These are phyloP conservation scores for Yamadazyma olivae DNA, from an alignment of 805 yeast genomes.

Conservation along the genomic window DNA sequence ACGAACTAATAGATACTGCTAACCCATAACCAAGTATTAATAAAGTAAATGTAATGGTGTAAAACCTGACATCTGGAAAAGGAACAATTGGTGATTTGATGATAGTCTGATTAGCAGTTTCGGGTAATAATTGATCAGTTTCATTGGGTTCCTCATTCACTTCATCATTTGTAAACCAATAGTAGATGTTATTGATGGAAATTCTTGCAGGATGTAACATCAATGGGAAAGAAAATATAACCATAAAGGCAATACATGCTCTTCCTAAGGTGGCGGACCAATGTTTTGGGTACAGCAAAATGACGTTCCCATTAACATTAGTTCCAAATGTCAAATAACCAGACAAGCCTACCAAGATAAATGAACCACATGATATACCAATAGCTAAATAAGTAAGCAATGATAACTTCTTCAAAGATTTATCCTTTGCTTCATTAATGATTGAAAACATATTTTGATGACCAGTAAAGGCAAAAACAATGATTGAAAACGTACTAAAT, in stretches of 20 bases:
- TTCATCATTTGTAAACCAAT: conserved; percentile 49
- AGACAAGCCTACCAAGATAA: conserved; percentile 68
- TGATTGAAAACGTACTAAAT: conserved; percentile 74
- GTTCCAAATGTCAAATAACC: conserved; percentile 87
- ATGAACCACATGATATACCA: conserved; percentile 56
- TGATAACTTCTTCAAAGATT: conserved; percentile 38
- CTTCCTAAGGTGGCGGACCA: conserved; percentile 54
- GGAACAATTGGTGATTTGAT: conserved; percentile 51
- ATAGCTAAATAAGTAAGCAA: conserved; percentile 51
- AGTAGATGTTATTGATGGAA: conserved; percentile 53
- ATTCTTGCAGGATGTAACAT: conserved; percentile 81
- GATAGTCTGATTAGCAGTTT: conserved; percentile 23
- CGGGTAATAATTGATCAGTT: conserved; percentile 4
- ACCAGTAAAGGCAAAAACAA: conserved; percentile 92
- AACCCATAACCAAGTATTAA: conserved; percentile 47
- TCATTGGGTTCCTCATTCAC: conserved; percentile 1
- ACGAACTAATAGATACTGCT: conserved; percentile 58
- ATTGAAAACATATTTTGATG: conserved; percentile 94
- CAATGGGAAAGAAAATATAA: conserved; percentile 69
- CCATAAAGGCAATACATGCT: conserved; percentile 65
- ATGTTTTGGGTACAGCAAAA: conserved; percentile 59
- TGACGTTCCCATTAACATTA: conserved; percentile 61
- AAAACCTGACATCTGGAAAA: conserved; percentile 45
- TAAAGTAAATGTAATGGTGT: conserved; percentile 45
- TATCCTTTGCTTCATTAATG: conserved; percentile 71